Evolutionary conservation across 1,284 basidiomycete genomes (phyloP), one percentile per base, ranked within the genome.

Genomic region (Moniliophthora roreri): DNA sequence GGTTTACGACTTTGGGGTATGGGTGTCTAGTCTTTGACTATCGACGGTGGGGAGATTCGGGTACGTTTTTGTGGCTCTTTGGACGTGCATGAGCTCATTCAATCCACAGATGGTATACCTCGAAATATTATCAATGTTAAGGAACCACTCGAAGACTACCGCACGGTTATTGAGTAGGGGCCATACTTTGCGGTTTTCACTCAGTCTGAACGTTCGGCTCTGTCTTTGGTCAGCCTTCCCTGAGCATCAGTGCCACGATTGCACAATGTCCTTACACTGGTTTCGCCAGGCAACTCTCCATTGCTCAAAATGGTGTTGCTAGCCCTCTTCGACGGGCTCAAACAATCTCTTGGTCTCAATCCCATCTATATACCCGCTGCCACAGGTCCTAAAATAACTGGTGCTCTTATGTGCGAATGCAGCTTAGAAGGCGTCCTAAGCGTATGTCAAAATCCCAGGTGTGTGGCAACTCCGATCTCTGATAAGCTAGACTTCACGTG

Each of bases 91-190:
- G 16, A 24, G 48, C 7, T 24, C 15, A 16, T 41, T 3, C 41
- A 37, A 8, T 53, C 5, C 8, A 1, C 49, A 74, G 72, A 70
- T 38, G 73, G 73, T 5, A 63, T 54, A 0, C 71, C 69, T 2
- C 63, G 69, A 7, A 60, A 73, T 38, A 53, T 63, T 15, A 37
- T 73, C 3, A 58, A 62, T 23, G 60, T 74, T 18, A 50, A 41
- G 41, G 73, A 75, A 38, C 73, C 74, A 52, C 63, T 70, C 15
- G 70, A 73, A 6, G 73, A 75, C 59, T 75, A 75, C 57, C 60
- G 68, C 11, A 67, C 70, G 4, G 70, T 73, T 13, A 56, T 75
- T 50, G 66, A 68, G 44, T 73, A 63, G 50, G 66, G 26, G 61
- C 72, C 32, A 55, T 73, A 10, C 24, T 73, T 0, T 74, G 72